A percentile compares a stretch with the other conserved stretches of the same genome.
Conservation (phyloP, 805 yeast species). For the Huiozyma sinensis region DNA sequence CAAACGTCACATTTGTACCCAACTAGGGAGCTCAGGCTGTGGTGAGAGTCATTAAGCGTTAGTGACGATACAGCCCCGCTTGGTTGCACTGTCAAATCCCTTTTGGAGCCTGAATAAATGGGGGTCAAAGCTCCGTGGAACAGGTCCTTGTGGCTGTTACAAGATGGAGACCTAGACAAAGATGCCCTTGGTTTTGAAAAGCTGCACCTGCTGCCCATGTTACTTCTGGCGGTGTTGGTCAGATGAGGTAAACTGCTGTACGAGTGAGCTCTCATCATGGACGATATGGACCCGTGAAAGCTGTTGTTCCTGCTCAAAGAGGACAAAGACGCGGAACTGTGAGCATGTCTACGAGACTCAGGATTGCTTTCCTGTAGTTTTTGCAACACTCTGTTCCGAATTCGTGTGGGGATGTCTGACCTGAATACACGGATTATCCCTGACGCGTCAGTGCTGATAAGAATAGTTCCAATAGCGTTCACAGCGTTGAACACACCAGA, state of each 20-base stretch:
- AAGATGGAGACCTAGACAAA: slow-evolving; percentile 1
- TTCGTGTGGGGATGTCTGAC: slow-evolving; percentile 55
- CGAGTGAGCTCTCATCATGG: slow-evolving; percentile 3
- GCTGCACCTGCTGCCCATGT: not conserved
- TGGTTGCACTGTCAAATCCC: not conserved
- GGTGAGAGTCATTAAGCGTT: not conserved
- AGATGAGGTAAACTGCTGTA: slow-evolving; percentile 1
- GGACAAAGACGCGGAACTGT: not conserved
- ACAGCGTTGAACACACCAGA: slow-evolving; percentile 15
- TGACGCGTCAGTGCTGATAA: slow-evolving; percentile 64
- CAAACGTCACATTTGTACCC: slow-evolving; percentile 9
- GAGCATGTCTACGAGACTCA: not conserved
- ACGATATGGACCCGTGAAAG: not conserved
- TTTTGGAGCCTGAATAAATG: not conserved
- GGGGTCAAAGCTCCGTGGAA: not conserved
- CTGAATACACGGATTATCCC: slow-evolving; percentile 73
- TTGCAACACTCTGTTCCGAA: slow-evolving; percentile 29
- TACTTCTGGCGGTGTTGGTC: not conserved
- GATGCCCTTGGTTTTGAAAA: not conserved
- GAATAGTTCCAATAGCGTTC: slow-evolving; percentile 35
- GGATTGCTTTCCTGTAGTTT: slow-evolving; percentile 9
- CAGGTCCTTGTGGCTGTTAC: not conserved
- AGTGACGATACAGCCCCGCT: slow-evolving; percentile 1
- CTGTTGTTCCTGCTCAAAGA: slow-evolving; percentile 2
- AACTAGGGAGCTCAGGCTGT: not conserved